These are phyloP conservation scores for Moringa oleifera DNA, from an alignment of 345 rosid species.

Conservation along the genomic window DNA sequence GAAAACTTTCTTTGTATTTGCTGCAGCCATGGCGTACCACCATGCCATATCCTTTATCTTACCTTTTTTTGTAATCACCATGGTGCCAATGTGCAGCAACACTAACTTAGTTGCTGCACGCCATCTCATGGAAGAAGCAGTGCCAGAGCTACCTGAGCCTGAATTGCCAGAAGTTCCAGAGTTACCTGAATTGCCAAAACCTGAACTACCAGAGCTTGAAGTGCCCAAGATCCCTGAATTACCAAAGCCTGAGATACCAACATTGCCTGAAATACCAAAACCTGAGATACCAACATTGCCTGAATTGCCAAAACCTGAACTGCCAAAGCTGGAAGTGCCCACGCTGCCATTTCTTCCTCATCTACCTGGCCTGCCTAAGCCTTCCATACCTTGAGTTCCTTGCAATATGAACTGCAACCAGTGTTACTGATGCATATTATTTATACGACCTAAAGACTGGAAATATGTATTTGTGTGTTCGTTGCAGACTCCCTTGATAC, in stretches of 20 bases:
- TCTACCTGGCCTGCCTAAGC: neutral
- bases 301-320: neutral
- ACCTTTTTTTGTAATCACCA: neutral
- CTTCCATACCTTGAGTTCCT: too few relatives aligned
- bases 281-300: neutral
- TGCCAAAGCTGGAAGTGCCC: slow-evolving; percentile 13
- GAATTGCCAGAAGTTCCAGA: neutral
- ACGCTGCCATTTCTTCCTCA: too few relatives aligned
- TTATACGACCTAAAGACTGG: too few relatives aligned
- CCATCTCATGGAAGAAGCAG: slow-evolving; percentile 4
- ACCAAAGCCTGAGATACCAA: neutral
- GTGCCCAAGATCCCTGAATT: slow-evolving; percentile 4
- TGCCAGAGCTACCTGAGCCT: slow-evolving; percentile 4
- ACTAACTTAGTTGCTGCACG: slow-evolving; percentile 6
- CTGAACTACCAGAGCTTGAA: slow-evolving; percentile 10
- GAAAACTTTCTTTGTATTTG: neutral
- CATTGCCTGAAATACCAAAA: neutral
- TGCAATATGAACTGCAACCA: too few relatives aligned
- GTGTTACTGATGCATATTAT: too few relatives aligned
- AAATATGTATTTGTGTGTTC: too few relatives aligned
- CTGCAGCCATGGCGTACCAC: slow-evolving; percentile 6
- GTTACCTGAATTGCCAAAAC: too few relatives aligned
- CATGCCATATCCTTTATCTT: neutral
- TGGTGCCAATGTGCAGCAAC: neutral
- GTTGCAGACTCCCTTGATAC: too few relatives aligned